Percentiles rank a stretch among this genome's conserved stretches.
phyloP scores from a whole-genome alignment of 371 early-diverging fungal genomes.

The Mucor lusitanicus region DNA sequence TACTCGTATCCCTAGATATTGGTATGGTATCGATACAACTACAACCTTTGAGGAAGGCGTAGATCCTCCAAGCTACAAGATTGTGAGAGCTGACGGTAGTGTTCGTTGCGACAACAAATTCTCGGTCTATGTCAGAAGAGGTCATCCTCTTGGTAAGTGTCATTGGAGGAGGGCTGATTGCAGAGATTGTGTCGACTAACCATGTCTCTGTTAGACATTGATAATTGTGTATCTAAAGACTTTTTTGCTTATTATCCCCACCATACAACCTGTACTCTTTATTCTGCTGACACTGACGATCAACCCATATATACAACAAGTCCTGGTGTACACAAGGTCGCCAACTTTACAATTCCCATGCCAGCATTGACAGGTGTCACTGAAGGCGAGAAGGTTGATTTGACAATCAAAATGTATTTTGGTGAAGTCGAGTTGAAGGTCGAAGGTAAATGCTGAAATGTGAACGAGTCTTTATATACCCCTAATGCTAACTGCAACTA shows the following conservation, averaged over 20 bases:
- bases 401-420: slow-evolving; percentile 40
- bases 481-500: not conserved
- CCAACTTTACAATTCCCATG: slow-evolving; percentile 59
- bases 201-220: slow-evolving; percentile 19
- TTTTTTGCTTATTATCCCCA: slow-evolving; percentile 55
- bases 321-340: slow-evolving; percentile 53
- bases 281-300: slow-evolving; percentile 54
- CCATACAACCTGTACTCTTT: slow-evolving; percentile 55
- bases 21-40: slow-evolving; percentile 67
- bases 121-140: slow-evolving; percentile 50
- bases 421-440: slow-evolving; percentile 57
- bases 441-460: slow-evolving; percentile 17
- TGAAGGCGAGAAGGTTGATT: slow-evolving; percentile 56
- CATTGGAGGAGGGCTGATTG: not conserved
- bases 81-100: slow-evolving; percentile 51
- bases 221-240: slow-evolving; percentile 35
- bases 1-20: slow-evolving; percentile 63
- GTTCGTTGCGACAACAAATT: slow-evolving; percentile 55
- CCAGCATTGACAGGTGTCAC: slow-evolving; percentile 52
- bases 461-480: not conserved
- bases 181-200: not conserved
- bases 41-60: slow-evolving; percentile 59
- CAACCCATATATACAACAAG: slow-evolving; percentile 53
- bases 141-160: slow-evolving; percentile 29
- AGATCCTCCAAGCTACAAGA: slow-evolving; percentile 54